Evolutionary conservation across 2,329 filamentous ascomycete species (phyloP), one percentile per base, ranked within the genome.

Genomic region (Boeremia exigua): DNA sequence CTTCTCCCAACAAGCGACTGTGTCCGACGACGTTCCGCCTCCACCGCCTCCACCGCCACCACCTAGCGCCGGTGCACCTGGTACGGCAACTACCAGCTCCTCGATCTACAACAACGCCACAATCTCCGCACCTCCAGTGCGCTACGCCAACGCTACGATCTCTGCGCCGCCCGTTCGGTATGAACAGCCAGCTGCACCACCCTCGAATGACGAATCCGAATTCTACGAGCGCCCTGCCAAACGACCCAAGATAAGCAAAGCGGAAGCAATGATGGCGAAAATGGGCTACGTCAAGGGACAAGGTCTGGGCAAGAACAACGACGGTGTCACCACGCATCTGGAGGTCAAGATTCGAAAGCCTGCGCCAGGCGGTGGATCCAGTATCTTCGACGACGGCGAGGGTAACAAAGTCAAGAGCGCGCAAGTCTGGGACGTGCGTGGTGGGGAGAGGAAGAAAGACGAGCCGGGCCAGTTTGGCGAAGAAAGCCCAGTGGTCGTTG

Each of bases 221-320:
- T 50, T 49, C 39, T 51, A 42, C 0, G 62, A 68, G 7, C 76
- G 78, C 71, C 78, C 39, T 59, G 82, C 60, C 32, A 78, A 75
- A 38, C 60, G 68, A 2, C 56, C 60, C 9, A 70, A 71, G 60
- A 61, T 69, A n/a, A 70, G 62, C 61, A 70, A 69, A 74, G 95
- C 92, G 0, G 86, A 92, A 63, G 89, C 92, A 30, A 84, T 98
- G 52, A 92, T 99, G 86, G 85, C 86, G 58, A 98, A 97, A 73
- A 95, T 96, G 77, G 95, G 95, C 51, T 98, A 93, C 91, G 88
- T 87, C 32, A 89, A 93, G 69, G 95, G 95, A 23, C 84, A 88
- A 59, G 95, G 95, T 17, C 85, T 99, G 4, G 95, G 95, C 63
- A 92, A 91, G 14, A 85, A 88, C 59, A 87, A 86, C 29, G 86